Percentiles rank a stretch among this genome's conserved stretches.
Evolutionary conservation across 306 rosid species (phyloP).

Genomic region (Amphicarpaea edgeworthii): DNA sequence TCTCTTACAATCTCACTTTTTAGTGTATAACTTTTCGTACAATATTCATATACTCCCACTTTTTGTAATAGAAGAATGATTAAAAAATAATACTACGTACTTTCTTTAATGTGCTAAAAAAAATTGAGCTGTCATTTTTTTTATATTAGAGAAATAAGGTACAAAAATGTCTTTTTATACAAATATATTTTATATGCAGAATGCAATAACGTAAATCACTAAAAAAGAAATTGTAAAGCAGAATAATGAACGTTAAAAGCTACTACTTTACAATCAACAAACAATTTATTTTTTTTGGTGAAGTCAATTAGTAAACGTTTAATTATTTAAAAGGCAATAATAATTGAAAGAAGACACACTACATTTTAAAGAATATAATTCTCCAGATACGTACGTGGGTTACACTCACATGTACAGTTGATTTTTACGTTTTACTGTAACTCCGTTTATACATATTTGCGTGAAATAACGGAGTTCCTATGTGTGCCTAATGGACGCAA

Average conservation of each 20-base stretch:
- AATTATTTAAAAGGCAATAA: constrained; percentile 29
- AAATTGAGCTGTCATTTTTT: neutral
- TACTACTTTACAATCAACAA: constrained; percentile 18
- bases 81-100: neutral
- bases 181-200: neutral
- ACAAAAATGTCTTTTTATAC: neutral
- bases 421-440: constrained; percentile 9
- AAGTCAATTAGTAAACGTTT: neutral
- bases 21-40: neutral
- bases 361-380: constrained; percentile 5
- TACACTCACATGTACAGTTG: neutral
- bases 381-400: neutral
- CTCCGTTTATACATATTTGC: constrained; percentile 30
- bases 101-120: neutral
- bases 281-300: too few relatives aligned
- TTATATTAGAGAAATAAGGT: neutral
- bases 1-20: neutral
- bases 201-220: constrained; percentile 9
- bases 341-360: constrained; percentile 35
- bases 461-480: constrained; percentile 29
- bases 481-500: constrained; percentile 36
- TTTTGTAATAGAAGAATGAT: neutral
- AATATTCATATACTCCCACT: neutral
- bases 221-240: neutral
- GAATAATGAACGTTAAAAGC: constrained; percentile 41